These are phyloP conservation scores for Moesziomyces parantarcticus DNA, from an alignment of 1,284 basidiomycete species.

Conservation along the genomic window DNA sequence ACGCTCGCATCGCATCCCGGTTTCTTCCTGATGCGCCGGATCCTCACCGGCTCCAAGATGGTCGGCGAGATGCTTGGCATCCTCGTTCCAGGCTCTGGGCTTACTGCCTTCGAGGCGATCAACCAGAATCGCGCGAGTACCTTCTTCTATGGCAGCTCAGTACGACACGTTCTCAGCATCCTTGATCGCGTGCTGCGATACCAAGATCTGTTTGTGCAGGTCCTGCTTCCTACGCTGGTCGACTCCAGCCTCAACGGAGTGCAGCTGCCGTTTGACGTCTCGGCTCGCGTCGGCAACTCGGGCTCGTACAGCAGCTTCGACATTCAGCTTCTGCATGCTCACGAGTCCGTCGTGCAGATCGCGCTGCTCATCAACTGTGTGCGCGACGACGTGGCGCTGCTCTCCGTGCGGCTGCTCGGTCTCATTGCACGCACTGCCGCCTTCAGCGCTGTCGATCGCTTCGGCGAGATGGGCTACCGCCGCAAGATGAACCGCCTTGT, in stretches of 20 bases:
- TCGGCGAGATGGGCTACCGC: constrained; percentile 69
- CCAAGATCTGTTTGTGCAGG: constrained; percentile 88
- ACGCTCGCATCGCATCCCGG: constrained; percentile 78
- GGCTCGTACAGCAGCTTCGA: constrained; percentile 80
- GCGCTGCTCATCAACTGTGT: constrained; percentile 83
- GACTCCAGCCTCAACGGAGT: constrained; percentile 69
- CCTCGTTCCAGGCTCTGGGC: constrained; percentile 69
- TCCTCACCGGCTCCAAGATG: constrained; percentile 79
- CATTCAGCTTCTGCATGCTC: constrained; percentile 75
- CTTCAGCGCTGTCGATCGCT: constrained; percentile 73
- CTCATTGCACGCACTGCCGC: constrained; percentile 73
- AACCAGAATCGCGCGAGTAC: constrained; percentile 79
- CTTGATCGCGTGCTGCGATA: constrained; percentile 83
- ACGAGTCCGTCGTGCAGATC: constrained; percentile 82
- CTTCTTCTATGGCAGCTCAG: constrained; percentile 76
- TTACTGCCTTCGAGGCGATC: constrained; percentile 69
- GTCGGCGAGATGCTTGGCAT: constrained; percentile 80
- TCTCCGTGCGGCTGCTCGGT: constrained; percentile 82
- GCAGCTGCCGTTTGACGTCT: constrained; percentile 44
- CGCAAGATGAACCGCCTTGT: constrained; percentile 74
- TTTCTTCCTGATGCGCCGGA: constrained; percentile 82
- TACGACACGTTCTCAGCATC: constrained; percentile 84
- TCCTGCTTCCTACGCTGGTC: constrained; percentile 81
- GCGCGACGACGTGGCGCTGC: constrained; percentile 79
- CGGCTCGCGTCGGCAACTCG: constrained; percentile 47